Base-by-base conservation (phyloP, 495 filamentous ascomycete genomes). In the Xylaria castorea region DNA sequence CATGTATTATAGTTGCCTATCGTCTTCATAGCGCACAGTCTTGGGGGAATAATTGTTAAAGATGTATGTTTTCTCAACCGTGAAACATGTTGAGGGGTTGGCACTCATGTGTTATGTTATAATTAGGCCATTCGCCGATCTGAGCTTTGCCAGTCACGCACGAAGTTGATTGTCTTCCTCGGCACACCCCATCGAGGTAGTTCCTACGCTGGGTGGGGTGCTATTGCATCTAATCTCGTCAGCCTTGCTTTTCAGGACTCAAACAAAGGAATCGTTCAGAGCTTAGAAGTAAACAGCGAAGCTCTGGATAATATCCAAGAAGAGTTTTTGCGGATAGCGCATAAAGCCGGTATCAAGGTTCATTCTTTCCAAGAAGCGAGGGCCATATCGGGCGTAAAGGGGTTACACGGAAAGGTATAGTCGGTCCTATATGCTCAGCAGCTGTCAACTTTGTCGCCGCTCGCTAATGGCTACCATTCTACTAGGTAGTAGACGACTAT, bases 141-240 rank as follows among this genome's bases (percentile, higher is more conserved):
- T 25, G 74, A 77, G 12, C 65, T 8, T 18, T 57, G 25, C 53
- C 27, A 57, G 6, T 32, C 53, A 57, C 53, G 53, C 27, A 57
- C 53, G 14, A 57, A 18, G 27, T 5, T 57, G 1, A 75, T 84
- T 58, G 68, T 85, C 68, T 85, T 85, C 74, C 79, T 83, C 16
- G 81, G 82, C 44, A 84, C 81, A 48, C 83, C 83, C 38, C 82
- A 85, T 71, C 75, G 81, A 57, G 82, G 82, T 14, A 83, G 81
- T 75, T 12, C 12, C 6, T 48, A 25, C 46, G 81, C 80, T 20
- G 72, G 66, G 32, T 83, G 79, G 82, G 78, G 75, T 16, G 22
- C 5, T 25, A 27, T 64, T 18, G 61, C 61, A 25, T 25, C 38
- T 16, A 64, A 64, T 40, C 38, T 64, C 32, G 61, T 11, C 61